Percentiles rank a stretch among this genome's conserved stretches.
These are phyloP conservation scores for Penicillium subrubescens DNA, from an alignment of 495 filamentous ascomycete species.

Conservation along the genomic window DNA sequence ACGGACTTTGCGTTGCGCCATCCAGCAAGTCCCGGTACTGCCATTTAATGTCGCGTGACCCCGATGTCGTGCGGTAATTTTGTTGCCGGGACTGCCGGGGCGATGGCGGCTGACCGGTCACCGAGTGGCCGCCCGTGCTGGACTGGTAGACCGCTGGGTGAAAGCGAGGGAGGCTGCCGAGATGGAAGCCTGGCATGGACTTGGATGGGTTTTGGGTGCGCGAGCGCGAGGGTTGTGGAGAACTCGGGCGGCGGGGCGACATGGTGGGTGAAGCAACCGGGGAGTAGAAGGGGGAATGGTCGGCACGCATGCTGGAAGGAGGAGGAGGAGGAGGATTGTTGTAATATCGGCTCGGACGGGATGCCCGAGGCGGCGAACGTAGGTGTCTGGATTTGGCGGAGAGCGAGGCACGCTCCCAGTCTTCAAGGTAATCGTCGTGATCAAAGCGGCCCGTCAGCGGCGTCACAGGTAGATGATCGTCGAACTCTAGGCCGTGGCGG, in stretches of 20 bases:
- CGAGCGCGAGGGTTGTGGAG: slow-evolving; percentile 37
- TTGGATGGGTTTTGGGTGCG: slow-evolving; percentile 34
- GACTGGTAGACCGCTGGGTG: slow-evolving; percentile 53
- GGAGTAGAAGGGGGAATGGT: slow-evolving; percentile 41
- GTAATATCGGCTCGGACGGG: slow-evolving; percentile 16
- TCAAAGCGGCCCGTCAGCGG: slow-evolving; percentile 49
- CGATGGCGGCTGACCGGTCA: slow-evolving; percentile 30
- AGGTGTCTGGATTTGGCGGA: slow-evolving; percentile 26
- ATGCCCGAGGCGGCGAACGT: slow-evolving; percentile 12
- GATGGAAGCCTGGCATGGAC: slow-evolving; percentile 39
- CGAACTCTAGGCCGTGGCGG: slow-evolving; percentile 27
- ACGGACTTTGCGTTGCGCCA: slow-evolving; percentile 46
- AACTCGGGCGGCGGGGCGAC: slow-evolving; percentile 39
- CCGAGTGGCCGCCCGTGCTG: slow-evolving; percentile 21
- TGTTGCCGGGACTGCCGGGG: slow-evolving; percentile 37
- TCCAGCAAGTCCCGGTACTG: slow-evolving; percentile 46
- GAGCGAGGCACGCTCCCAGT: slow-evolving; percentile 35
- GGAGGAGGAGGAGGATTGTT: neutral
- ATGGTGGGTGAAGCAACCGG: slow-evolving; percentile 39
- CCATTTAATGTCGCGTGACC: slow-evolving; percentile 41
- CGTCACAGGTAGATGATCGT: slow-evolving; percentile 45
- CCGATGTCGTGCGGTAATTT: slow-evolving; percentile 36
- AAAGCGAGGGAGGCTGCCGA: slow-evolving; percentile 49
- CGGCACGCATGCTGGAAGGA: slow-evolving; percentile 40
- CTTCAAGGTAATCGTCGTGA: slow-evolving; percentile 39